Base-by-base conservation (phyloP, 305 asterid species). In the Vinca major region DNA sequence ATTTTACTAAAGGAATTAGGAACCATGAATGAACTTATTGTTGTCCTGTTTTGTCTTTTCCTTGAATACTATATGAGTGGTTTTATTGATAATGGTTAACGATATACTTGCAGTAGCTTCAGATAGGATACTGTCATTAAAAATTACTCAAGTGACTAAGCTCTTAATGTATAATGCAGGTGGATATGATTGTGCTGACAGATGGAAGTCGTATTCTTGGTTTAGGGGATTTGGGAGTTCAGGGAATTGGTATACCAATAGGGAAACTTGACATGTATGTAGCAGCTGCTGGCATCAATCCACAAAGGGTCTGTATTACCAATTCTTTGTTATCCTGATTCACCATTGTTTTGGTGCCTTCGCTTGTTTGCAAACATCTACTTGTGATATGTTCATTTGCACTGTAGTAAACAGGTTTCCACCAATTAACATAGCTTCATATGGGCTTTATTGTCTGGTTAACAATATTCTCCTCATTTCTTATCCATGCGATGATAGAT, bases 171-270 rank as follows among this genome's bases (percentile, higher is more conserved):
- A 20, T 67, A 45, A 60, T 68, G 81, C 85, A 94, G 99, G 99
- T 94, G 50, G 99, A 94, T 74, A 94, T 94, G 99, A 94, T 94
- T 78, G 99, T 94, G 70, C 76, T 94, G 74, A 94, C 99, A 65
- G 99, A 94, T 79, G 99, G 99, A 45, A 94, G 99, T 71, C 95
- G 99, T 66, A 94, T 94, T 75, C 99, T 94, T 88, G 99, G 99
- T 68, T 95, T 94, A 40, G 99, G 99, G 66, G 99, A 94, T 83
- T 96, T 94, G 77, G 99, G 99, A 78, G 97, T 94, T 79, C 99
- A 94, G 82, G 99, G 99, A 77, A 94, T 94, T 72, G 97, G 95
- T 71, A 94, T 94, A 62, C 97, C 99, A 7, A 82, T 94, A 73
- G 99, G 99, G 71, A 94, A 94, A 77, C 99, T 94, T 78, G 99